Evolutionary conservation across 768 basidiomycete species (phyloP), one percentile per base, ranked within the genome.

Genomic region (Kockovaella imperatae): DNA sequence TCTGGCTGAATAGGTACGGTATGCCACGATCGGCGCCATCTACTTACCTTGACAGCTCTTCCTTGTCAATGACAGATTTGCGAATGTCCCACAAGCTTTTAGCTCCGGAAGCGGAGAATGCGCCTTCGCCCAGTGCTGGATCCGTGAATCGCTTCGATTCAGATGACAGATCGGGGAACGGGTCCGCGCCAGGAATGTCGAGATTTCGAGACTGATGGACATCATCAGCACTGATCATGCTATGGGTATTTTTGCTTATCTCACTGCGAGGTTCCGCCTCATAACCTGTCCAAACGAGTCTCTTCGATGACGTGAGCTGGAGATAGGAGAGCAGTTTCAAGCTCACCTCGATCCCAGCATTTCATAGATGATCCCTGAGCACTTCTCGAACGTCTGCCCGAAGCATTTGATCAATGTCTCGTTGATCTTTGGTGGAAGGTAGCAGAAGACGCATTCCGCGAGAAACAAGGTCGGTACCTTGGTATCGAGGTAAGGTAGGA

Each of bases 271-370:
- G 70, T 97, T 97, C 38, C 78, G 79, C 47, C 83, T 73, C 90
- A 99, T 96, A 18, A 97, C 86, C 25, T 77, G 77, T n/a, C 93
- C 95, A 72, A 97, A 97, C 0, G 80, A 61, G 64, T 96, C 93
- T 17, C 69, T 68, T 39, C 0, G n/a, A 10, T 3, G 4, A 1
- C 24, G 25, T 54, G 35, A 54, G 47, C 38, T n/a, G n/a, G n/a
- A n/a, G n/a, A n/a, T n/a, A n/a, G n/a, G n/a, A 39, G 20, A 39
- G 17, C 1, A 14, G 0, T 29, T n/a, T 24, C 14, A 17, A 1
- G 58, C 66, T 54, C 44, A 70, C 69, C 80, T 76, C 3, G 96
- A 74, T 1, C 83, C 84, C 64, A 87, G 91, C 86, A 96, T 96
- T 67, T 96, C 93, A 62, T 97, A 96, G 15, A 89, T 77, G 7